Evolutionary conservation across 805 yeast species (phyloP).

Genomic region (Saitoella complicata): DNA sequence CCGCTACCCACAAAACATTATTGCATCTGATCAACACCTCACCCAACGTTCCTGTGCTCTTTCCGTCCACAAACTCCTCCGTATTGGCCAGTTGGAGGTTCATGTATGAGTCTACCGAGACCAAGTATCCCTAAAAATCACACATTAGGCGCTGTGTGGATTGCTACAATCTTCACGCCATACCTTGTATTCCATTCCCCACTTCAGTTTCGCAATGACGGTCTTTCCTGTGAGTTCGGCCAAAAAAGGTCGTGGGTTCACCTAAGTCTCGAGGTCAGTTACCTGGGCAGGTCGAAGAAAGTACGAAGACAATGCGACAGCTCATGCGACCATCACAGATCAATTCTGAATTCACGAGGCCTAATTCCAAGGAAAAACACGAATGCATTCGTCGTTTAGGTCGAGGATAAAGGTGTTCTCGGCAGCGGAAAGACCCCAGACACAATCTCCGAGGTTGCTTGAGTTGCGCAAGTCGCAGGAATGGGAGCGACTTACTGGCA

Average conservation of each 20-base stretch:
- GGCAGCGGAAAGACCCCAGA: too few species aligned
- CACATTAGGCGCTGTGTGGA: too few species aligned
- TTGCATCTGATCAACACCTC: constrained; percentile 73
- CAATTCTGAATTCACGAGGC: too few species aligned
- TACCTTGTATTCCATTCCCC: constrained; percentile 81
- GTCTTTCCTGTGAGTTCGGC: constrained; percentile 53
- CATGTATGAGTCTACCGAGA: constrained; percentile 84
- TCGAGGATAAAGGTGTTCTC: too few species aligned
- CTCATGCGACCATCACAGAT: too few species aligned
- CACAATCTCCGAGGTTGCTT: too few species aligned
- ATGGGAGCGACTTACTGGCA: neutral
- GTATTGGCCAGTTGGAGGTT: constrained; percentile 60
- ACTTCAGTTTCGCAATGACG: constrained; percentile 69
- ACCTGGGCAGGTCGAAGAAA: neutral
- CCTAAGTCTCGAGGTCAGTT: constrained; percentile 6
- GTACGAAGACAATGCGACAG: too few species aligned
- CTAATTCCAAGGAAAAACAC: too few species aligned
- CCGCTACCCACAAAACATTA: constrained; percentile 65
- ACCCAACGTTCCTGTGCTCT: constrained; percentile 39
- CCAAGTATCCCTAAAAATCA: constrained; percentile 18
- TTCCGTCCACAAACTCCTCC: constrained; percentile 34
- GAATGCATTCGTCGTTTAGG: too few species aligned
- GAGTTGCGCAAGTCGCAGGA: too few species aligned
- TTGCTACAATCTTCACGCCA: constrained; percentile 15
- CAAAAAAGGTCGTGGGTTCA: constrained; percentile 83